Base-by-base conservation (phyloP, 208 protist genomes). In the Balamuthia mandrillaris region DNA sequence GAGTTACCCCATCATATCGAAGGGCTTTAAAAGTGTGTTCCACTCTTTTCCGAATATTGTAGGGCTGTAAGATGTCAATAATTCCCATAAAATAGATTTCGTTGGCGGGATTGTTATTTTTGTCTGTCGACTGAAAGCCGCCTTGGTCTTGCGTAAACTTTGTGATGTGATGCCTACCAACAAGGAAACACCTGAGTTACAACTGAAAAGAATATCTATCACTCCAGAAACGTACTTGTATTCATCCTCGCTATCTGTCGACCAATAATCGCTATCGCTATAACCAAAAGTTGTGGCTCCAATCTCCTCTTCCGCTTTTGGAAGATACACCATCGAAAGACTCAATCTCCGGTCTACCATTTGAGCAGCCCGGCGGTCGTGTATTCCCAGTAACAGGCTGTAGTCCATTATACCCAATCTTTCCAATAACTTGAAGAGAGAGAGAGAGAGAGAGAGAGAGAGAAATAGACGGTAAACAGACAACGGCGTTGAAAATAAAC, bases 41-140 rank as follows among this genome's bases (percentile, higher is more conserved):
- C n/a, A 51, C 72, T 1, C 49, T 27, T 42, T 81, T 81, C 33
- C 49, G 42, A 9, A 61, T 29, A n/a, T 81, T 81, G 72, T 49
- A 81, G 31, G 72, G 72, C 72, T 81, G 72, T 14, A 81, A 51
- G 49, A 81, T 81, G 49, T 81, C 72, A 51, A 81, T 81, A 29
- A 81, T 81, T 29, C 72, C 72, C 47, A 81, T 7, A n/a, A 81
- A 81, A 51, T 81, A 81, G 29, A 81, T 61, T 29, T 81, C 37
- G 49, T 81, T 51, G 31, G 49, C 39, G 1, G 24, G 21, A 21
- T 81, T 29, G 31, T 81, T 33, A 0, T 81, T 39, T 18, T 81
- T 51, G 49, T 81, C 49, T 27, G 47, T 81, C 31, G 72, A 54
- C 29, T 60, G 72, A 35, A 81, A 45, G 72, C 72, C 72, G 35